A percentile compares a stretch with the other conserved stretches of the same genome.
Evolutionary conservation across 176 grass and related monocot genomes (phyloP).

Genomic region (Triticum timopheevii): DNA sequence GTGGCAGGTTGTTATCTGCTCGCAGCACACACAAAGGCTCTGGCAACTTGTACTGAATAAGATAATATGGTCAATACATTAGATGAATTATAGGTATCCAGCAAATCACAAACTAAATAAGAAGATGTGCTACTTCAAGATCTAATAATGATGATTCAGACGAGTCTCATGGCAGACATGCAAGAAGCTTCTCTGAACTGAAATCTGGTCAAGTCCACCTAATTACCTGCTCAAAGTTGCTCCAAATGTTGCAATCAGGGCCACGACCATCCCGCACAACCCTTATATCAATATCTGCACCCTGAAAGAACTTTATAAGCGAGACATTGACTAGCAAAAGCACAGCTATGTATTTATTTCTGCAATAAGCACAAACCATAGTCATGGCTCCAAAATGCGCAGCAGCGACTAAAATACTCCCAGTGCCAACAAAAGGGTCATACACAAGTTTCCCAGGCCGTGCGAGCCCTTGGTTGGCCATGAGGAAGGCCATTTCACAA

Average conservation of each 20-base stretch:
- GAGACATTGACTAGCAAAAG: slow-evolving; percentile 5
- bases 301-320: slow-evolving; percentile 62
- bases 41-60: slow-evolving; percentile 90
- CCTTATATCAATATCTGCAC: slow-evolving; percentile 99
- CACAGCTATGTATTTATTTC: neutral
- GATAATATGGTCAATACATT: slow-evolving; percentile 16
- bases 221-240: slow-evolving; percentile 95
- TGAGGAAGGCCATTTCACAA: slow-evolving; percentile 91
- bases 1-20: slow-evolving; percentile 92
- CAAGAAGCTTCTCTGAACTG: neutral
- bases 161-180: neutral
- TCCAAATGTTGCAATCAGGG: slow-evolving; percentile 95
- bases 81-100: neutral
- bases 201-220: neutral
- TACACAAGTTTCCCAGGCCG: slow-evolving; percentile 74
- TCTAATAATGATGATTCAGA: neutral
- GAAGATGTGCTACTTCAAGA: neutral
- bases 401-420: slow-evolving; percentile 89
- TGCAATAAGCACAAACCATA: slow-evolving; percentile 63
- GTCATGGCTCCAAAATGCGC: slow-evolving; percentile 98
- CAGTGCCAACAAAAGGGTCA: slow-evolving; percentile 94
- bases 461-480: slow-evolving; percentile 86
- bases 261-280: slow-evolving; percentile 93
- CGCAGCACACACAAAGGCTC: slow-evolving; percentile 72
- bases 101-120: neutral